A percentile compares a stretch with the other conserved stretches of the same genome.
Conservation (phyloP, 2,329 filamentous ascomycete genomes). For the Paraphaeosphaeria sporulosa region DNA sequence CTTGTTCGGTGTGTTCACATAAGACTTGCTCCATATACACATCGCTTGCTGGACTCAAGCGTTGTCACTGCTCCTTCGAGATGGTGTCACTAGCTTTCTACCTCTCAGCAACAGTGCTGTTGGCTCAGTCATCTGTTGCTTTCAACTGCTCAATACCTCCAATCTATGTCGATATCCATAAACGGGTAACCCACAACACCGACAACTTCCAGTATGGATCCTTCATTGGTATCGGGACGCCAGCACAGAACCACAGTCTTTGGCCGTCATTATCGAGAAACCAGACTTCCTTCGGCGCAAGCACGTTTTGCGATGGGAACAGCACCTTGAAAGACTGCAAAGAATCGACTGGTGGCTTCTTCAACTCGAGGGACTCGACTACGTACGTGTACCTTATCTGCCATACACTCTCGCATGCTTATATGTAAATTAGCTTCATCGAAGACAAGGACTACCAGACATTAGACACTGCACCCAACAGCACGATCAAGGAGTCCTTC, state of each 20-base stretch:
- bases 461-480: conserved; percentile 34
- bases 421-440: conserved; percentile 31
- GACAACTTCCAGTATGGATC: conserved; percentile 53
- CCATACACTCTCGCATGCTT: conserved; percentile 16
- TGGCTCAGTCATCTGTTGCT: conserved; percentile 46
- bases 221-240: conserved; percentile 54
- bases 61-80: conserved; percentile 25
- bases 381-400: conserved; percentile 30
- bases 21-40: conserved; percentile 13
- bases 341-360: conserved; percentile 46
- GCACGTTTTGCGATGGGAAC: conserved; percentile 48
- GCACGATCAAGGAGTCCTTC: conserved; percentile 30
- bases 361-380: conserved; percentile 37
- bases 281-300: conserved; percentile 50
- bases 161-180: conserved; percentile 56
- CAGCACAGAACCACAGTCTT: conserved; percentile 54
- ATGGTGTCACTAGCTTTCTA: conserved; percentile 41
- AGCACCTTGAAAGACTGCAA: conserved; percentile 43
- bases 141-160: conserved; percentile 50
- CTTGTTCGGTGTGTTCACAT: conserved; percentile 22
- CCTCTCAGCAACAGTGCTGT: conserved; percentile 43
- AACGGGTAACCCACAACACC: conserved; percentile 51
- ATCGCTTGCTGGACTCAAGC: conserved; percentile 42
- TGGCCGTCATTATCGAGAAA: conserved; percentile 54
- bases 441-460: conserved; percentile 33